phyloP scores from a whole-genome alignment of 805 yeast species.

The Cyberlindnera veronae region DNA sequence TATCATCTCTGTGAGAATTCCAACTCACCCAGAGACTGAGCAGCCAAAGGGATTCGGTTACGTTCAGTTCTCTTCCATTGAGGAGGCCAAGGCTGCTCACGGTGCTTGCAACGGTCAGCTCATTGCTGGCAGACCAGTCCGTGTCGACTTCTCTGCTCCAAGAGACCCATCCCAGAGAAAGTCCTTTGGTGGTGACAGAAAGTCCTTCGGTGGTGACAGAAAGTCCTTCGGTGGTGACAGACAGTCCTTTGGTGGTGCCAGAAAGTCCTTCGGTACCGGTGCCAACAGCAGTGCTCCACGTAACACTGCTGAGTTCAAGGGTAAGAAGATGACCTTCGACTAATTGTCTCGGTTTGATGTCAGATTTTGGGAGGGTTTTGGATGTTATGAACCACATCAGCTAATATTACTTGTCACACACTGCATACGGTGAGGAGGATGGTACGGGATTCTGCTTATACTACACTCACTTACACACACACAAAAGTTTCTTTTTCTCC shows the following conservation, averaged over 20 bases:
- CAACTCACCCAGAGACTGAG: constrained; percentile 98
- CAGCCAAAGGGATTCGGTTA: constrained; percentile 99
- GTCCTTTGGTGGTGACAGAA: constrained; percentile 31
- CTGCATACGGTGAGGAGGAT: no score
- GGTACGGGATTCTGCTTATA: no score
- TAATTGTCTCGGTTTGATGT: no score
- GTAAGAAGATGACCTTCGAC: constrained; percentile 80
- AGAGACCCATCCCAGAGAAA: constrained; percentile 48
- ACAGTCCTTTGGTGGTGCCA: constrained; percentile 37
- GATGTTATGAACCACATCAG: no score
- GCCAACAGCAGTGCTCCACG: constrained; percentile 45
- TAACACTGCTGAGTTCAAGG: constrained; percentile 68
- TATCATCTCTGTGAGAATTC: constrained; percentile 87
- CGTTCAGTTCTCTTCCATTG: constrained; percentile 83
- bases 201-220: constrained; percentile 40
- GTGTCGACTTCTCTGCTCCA: constrained; percentile 94
- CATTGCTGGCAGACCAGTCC: constrained; percentile 88
- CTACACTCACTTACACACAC: no score
- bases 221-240: constrained; percentile 35
- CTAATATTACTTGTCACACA: no score
- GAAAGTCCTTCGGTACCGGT: constrained; percentile 47
- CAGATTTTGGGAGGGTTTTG: no score
- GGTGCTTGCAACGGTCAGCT: constrained; percentile 85
- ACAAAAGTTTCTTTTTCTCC: no score
- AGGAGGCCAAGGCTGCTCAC: constrained; percentile 86